Evolutionary conservation across 2,329 filamentous ascomycete species (phyloP).

Genomic region (Fusarium napiforme): DNA sequence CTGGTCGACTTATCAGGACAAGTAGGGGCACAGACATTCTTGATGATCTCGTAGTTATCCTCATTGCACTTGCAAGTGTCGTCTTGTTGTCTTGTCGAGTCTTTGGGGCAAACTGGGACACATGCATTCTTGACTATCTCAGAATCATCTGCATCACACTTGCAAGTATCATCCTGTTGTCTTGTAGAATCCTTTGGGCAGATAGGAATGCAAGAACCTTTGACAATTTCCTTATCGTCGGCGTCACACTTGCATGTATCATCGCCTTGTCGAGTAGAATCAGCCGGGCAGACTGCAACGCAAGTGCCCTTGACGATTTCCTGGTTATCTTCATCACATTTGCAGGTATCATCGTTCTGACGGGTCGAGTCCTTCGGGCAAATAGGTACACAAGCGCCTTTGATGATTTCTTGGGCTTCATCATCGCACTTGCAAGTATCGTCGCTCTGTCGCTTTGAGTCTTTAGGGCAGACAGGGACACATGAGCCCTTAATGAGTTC

Average conservation of each 20-base stretch:
- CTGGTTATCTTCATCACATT: not conserved
- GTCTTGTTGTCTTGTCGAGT: accelerated
- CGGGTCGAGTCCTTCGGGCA: not conserved
- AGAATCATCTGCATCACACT: accelerated
- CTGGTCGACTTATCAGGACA: not conserved
- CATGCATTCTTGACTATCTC: not conserved
- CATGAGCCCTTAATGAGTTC: not conserved
- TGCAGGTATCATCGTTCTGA: not conserved
- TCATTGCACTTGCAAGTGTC: not conserved
- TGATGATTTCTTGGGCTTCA: not conserved
- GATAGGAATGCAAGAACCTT: accelerated
- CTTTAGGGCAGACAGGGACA: not conserved
- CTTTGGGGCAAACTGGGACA: not conserved
- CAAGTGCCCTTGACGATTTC: not conserved
- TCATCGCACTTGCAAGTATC: not conserved
- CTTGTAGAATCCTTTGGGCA: not conserved
- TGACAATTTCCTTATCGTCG: not conserved
- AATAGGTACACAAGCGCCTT: not conserved
- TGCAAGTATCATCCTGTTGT: not conserved
- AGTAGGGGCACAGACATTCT: accelerated
- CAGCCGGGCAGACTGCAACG: accelerated
- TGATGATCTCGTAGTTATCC: not conserved
- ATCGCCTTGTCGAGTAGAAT: not conserved
- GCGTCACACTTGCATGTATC: not conserved
- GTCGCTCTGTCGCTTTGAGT: not conserved